Conservation (phyloP, 2,329 filamentous ascomycete species). For the Xylariaceae sp. region DNA sequence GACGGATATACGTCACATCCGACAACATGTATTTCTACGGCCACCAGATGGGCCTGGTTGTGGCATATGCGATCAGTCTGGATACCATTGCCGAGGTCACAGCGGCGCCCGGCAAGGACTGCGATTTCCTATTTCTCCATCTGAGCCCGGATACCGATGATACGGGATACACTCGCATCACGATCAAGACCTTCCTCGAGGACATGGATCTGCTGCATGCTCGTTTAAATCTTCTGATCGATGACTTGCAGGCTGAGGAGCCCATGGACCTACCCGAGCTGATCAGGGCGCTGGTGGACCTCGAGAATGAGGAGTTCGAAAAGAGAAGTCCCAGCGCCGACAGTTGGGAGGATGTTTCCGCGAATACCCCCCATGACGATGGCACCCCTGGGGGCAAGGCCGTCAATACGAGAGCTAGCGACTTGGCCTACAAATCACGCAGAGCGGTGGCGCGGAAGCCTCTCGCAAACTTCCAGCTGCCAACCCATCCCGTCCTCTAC, state of each 20-base stretch:
- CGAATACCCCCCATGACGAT: conserved; percentile 52
- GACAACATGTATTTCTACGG: conserved; percentile 94
- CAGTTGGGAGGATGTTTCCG: conserved; percentile 82
- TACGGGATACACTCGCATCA: conserved; percentile 64
- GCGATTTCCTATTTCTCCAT: conserved; percentile 87
- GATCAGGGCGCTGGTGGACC: conserved; percentile 63
- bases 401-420: conserved; percentile 24
- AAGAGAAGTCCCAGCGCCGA: conserved; percentile 67
- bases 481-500: conserved; percentile 72
- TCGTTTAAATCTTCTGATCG: conserved; percentile 77
- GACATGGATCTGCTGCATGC: conserved; percentile 74
- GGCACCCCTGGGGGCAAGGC: conserved; percentile 37
- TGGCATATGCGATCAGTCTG: conserved; percentile 71
- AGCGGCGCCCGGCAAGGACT: conserved; percentile 80
- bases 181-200: conserved; percentile 89
- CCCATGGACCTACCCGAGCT: conserved; percentile 61
- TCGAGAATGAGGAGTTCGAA: conserved; percentile 57
- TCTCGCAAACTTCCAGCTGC: conserved; percentile 70
- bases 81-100: conserved; percentile 80
- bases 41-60: conserved; percentile 82
- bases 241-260: conserved; percentile 67
- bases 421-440: conserved; percentile 29
- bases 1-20: conserved; percentile 80
- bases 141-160: conserved; percentile 54
- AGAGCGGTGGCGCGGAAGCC: conserved; percentile 28